Evolutionary conservation across 495 filamentous ascomycete genomes (phyloP).

Genomic region (Filosporella fistucella): DNA sequence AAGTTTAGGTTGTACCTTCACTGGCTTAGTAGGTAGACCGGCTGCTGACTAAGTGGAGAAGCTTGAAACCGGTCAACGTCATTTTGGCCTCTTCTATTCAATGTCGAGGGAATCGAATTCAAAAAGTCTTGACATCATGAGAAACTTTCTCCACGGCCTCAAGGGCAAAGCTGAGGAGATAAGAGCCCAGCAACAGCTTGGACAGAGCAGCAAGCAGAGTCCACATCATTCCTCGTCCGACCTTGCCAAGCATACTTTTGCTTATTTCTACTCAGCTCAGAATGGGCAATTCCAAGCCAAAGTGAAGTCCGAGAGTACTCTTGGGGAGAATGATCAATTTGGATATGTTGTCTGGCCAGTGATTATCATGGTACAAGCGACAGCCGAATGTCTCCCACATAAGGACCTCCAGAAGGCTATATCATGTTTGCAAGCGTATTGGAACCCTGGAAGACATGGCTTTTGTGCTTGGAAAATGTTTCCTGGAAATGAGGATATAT

Average conservation of each 20-base stretch:
- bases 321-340: background rate
- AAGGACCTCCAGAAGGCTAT: background rate
- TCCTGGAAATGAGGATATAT: constrained; percentile 1
- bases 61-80: too few species aligned
- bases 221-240: too few species aligned
- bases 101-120: too few species aligned
- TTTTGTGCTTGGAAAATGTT: constrained; percentile 5
- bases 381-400: background rate
- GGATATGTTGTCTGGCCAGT: background rate
- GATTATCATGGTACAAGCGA: background rate
- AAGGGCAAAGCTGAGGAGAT: too few species aligned
- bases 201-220: too few species aligned
- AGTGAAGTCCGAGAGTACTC: background rate
- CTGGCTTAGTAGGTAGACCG: too few species aligned
- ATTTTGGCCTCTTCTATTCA: too few species aligned
- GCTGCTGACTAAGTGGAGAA: too few species aligned
- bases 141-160: too few species aligned
- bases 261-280: background rate
- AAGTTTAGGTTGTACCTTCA: too few species aligned
- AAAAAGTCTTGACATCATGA: too few species aligned
- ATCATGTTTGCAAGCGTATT: background rate
- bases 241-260: background rate
- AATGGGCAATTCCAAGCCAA: background rate
- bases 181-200: too few species aligned
- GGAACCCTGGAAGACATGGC: background rate